A percentile compares a stretch with the other conserved stretches of the same genome.
Conservation (phyloP, 2,329 filamentous ascomycete species). For the Colletotrichum camelliae region DNA sequence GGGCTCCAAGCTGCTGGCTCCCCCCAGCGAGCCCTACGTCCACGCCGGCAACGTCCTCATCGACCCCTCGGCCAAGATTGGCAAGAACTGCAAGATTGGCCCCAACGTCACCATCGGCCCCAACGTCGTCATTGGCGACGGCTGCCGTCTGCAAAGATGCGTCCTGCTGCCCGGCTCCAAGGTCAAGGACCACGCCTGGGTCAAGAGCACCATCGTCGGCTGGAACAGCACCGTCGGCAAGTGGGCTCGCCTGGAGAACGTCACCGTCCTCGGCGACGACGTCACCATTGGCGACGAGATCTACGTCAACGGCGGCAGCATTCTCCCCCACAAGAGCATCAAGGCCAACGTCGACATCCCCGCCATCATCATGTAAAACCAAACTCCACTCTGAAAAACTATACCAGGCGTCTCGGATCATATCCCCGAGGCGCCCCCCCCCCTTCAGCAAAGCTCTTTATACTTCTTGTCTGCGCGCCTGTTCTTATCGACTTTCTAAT, state of each 20-base stretch:
- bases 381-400: background rate
- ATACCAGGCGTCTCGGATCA: conserved; percentile 1
- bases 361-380: conserved; percentile 69
- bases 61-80: conserved; percentile 92
- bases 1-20: conserved; percentile 81
- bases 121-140: conserved; percentile 89
- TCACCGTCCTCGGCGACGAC: conserved; percentile 96
- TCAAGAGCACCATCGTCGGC: conserved; percentile 97
- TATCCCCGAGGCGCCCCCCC: background rate
- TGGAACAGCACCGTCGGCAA: conserved; percentile 97
- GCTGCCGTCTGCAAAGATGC: conserved; percentile 91
- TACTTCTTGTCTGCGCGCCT: conserved; percentile 10
- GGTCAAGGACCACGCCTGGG: conserved; percentile 98
- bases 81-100: conserved; percentile 97
- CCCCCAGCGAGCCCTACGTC: conserved; percentile 78
- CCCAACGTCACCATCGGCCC: conserved; percentile 97
- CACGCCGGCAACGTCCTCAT: conserved; percentile 96
- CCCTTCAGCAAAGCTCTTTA: background rate
- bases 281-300: conserved; percentile 98
- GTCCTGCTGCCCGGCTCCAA: conserved; percentile 89
- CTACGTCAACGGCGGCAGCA: conserved; percentile 92
- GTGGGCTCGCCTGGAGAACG: conserved; percentile 97
- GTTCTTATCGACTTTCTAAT: conserved; percentile 23
- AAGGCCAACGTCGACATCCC: conserved; percentile 93
- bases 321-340: conserved; percentile 98